phyloP scores from a whole-genome alignment of 2,329 filamentous ascomycete genomes.

The Pleomassaria siparia region DNA sequence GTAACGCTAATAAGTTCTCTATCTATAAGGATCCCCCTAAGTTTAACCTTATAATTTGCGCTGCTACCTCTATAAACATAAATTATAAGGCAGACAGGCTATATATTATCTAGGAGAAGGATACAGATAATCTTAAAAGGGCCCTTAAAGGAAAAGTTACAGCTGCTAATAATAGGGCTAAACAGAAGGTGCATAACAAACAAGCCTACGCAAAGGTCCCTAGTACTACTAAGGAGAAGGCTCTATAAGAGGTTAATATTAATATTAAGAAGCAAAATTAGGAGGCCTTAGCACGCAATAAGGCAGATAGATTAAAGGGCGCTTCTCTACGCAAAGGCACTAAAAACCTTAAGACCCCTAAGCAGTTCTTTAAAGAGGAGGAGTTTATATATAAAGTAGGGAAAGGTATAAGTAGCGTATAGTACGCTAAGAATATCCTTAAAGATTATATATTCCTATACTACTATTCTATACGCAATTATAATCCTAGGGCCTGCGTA shows the following conservation, averaged over 20 bases:
- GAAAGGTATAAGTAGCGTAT: background rate
- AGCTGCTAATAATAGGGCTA: background rate
- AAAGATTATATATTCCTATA: background rate
- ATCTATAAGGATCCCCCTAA: too few species aligned
- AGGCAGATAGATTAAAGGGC: background rate
- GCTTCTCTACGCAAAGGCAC: background rate
- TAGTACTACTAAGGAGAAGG: background rate
- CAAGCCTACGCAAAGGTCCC: background rate
- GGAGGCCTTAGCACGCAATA: too few species aligned
- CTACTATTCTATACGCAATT: background rate
- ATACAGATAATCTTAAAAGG: background rate
- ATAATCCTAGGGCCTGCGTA: background rate
- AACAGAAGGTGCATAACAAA: background rate
- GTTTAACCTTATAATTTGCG: too few species aligned
- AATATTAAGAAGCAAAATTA: background rate
- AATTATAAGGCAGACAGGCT: too few species aligned
- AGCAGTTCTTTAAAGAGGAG: conserved; percentile 2
- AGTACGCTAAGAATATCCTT: background rate
- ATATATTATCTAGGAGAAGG: background rate
- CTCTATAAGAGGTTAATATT: background rate
- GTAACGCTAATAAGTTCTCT: too few species aligned
- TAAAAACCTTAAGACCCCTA: background rate
- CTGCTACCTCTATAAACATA: too few species aligned
- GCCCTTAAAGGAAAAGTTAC: background rate
- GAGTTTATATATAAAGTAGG: background rate